These are phyloP conservation scores for Hypoxylon rubiginosum DNA, from an alignment of 2,329 filamentous ascomycete genomes.

Conservation along the genomic window DNA sequence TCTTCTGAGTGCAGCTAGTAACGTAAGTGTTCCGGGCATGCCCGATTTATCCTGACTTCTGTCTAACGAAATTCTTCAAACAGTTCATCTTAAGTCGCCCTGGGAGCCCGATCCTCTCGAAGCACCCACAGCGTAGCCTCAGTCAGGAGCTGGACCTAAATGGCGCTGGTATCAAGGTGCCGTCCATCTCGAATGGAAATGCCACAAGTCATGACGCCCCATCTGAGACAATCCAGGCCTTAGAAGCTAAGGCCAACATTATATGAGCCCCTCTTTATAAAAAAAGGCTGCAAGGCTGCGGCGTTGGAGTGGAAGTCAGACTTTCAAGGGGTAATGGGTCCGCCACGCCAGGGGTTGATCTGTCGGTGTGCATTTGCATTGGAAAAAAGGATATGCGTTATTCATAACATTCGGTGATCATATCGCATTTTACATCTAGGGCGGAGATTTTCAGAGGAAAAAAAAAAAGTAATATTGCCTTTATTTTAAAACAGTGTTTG, in stretches of 20 bases:
- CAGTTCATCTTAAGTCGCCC: slow-evolving; percentile 81
- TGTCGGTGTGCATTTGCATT: slow-evolving; percentile 30
- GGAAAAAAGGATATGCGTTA: slow-evolving; percentile 17
- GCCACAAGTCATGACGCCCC: slow-evolving; percentile 39
- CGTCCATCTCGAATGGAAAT: slow-evolving; percentile 44
- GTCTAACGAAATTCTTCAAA: slow-evolving; percentile 33
- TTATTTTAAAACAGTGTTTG: neutral
- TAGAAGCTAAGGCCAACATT: slow-evolving; percentile 59
- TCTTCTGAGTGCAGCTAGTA: slow-evolving; percentile 85
- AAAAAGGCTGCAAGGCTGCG: neutral
- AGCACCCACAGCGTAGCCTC: slow-evolving; percentile 66
- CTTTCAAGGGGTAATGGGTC: slow-evolving; percentile 6
- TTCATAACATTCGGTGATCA: slow-evolving; percentile 1
- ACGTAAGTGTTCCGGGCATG: slow-evolving; percentile 69
- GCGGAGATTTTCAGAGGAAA: neutral
- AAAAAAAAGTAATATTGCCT: slow-evolving; percentile 1
- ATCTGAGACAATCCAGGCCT: slow-evolving; percentile 51
- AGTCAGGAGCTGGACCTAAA: slow-evolving; percentile 56
- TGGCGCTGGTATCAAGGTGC: slow-evolving; percentile 41
- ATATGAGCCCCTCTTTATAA: slow-evolving; percentile 38
- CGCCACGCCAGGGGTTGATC: slow-evolving; percentile 8
- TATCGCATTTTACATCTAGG: neutral
- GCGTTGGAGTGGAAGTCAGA: slow-evolving; percentile 4
- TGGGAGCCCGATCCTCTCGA: slow-evolving; percentile 75
- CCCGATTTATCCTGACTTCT: neutral